phyloP scores from a whole-genome alignment of 495 filamentous ascomycete genomes.

The Penicillium antarcticum region DNA sequence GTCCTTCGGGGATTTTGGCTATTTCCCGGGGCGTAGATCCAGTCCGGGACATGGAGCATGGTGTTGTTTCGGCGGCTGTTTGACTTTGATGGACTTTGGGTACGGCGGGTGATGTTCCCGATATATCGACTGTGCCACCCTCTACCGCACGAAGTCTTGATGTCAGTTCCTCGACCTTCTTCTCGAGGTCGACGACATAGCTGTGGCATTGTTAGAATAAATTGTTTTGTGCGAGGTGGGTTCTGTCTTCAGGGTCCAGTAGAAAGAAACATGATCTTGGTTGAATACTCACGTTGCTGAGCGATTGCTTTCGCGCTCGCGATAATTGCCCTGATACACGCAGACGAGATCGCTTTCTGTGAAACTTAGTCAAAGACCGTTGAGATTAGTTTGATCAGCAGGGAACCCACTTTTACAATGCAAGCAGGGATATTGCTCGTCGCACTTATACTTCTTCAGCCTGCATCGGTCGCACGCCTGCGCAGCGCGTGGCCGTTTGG shows the following conservation, averaged over 20 bases:
- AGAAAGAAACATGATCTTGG: background rate
- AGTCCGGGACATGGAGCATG: conserved; percentile 26
- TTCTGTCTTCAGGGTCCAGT: too few relatives aligned
- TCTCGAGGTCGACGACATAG: conserved; percentile 37
- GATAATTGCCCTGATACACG: conserved; percentile 37
- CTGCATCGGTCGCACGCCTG: conserved; percentile 42
- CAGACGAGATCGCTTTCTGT: conserved; percentile 31
- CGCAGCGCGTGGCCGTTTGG: conserved; percentile 37
- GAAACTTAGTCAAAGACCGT: background rate
- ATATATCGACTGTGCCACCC: background rate
- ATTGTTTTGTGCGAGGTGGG: too few relatives aligned
- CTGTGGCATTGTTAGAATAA: conserved; percentile 14
- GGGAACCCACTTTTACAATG: conserved; percentile 36
- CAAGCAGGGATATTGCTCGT: conserved; percentile 39
- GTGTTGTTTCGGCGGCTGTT: conserved; percentile 21
- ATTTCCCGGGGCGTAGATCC: conserved; percentile 23
- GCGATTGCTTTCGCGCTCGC: conserved; percentile 32
- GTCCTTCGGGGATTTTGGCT: conserved; percentile 11
- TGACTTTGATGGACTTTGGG: conserved; percentile 4
- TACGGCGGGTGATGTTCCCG: too few relatives aligned
- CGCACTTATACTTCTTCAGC: conserved; percentile 44
- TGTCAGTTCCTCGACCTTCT: conserved; percentile 34
- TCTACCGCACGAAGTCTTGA: conserved; percentile 27
- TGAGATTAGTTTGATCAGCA: too few relatives aligned
- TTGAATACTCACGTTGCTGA: conserved; percentile 28